phyloP scores from a whole-genome alignment of 1,284 basidiomycete species.

The Fomitiporia mediterranea region DNA sequence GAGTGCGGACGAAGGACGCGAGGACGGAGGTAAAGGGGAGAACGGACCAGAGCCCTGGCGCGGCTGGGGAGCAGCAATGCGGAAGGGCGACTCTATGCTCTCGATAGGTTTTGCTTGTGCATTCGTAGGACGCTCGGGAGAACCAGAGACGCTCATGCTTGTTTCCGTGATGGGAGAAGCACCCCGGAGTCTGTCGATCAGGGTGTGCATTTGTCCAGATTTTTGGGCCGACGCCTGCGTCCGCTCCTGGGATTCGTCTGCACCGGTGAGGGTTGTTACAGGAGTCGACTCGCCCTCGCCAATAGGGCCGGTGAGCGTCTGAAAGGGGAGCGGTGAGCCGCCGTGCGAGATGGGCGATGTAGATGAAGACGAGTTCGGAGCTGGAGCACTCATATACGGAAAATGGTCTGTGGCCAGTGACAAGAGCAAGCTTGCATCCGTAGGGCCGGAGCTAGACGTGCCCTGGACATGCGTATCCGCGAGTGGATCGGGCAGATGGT shows the following conservation, averaged over 20 bases:
- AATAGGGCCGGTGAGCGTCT: neutral
- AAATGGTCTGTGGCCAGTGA: conserved; percentile 10
- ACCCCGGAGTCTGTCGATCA: conserved; percentile 9
- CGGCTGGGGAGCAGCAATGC: conserved; percentile 15
- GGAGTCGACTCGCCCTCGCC: conserved; percentile 16
- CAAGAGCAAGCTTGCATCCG: conserved; percentile 9
- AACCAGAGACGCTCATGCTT: neutral
- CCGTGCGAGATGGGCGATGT: conserved; percentile 7
- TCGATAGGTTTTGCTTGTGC: conserved; percentile 5
- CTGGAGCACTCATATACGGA: neutral
- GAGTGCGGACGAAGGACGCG: conserved; percentile 1
- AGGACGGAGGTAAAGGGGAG: conserved; percentile 7
- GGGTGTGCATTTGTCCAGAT: neutral
- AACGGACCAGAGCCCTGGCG: neutral
- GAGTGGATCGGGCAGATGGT: neutral
- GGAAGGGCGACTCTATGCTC: conserved; percentile 8
- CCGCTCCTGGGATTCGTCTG: conserved; percentile 2
- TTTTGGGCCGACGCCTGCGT: neutral
- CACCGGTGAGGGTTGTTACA: conserved; percentile 14
- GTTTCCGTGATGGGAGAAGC: conserved; percentile 3
- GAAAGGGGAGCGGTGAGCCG: neutral
- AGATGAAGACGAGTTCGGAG: neutral
- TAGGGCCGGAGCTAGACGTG: neutral
- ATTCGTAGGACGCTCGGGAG: neutral
- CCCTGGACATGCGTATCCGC: neutral